Conservation (phyloP, 2,329 filamentous ascomycete species). For the Knufia fluminis region DNA sequence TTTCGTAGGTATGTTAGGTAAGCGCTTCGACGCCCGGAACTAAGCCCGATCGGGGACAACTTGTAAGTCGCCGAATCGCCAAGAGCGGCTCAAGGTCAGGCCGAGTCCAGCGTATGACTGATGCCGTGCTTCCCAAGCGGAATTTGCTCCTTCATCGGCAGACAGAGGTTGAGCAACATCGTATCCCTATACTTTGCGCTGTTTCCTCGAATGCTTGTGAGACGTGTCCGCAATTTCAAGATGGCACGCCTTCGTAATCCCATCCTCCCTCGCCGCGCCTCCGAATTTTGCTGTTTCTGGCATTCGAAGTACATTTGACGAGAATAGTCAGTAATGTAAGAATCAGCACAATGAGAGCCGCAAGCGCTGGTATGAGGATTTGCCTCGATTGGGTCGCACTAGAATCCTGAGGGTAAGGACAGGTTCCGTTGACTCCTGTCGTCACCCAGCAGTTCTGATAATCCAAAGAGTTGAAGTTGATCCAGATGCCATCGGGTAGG, state of each 20-base stretch:
- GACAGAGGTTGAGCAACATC: too few species aligned
- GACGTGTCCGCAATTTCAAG: slow-evolving; percentile 22
- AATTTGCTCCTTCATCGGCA: too few species aligned
- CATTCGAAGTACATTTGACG: slow-evolving; percentile 55
- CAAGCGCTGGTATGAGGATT: slow-evolving; percentile 53
- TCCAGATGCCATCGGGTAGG: slow-evolving; percentile 36
- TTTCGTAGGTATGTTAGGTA: too few species aligned
- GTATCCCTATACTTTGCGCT: too few species aligned
- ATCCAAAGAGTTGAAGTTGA: slow-evolving; percentile 54
- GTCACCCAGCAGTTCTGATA: slow-evolving; percentile 51
- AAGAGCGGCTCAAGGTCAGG: too few species aligned
- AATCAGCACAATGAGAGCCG: slow-evolving; percentile 53
- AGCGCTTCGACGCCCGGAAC: too few species aligned
- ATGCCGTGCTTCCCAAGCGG: too few species aligned
- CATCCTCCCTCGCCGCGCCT: slow-evolving; percentile 47
- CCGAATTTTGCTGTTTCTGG: slow-evolving; percentile 43
- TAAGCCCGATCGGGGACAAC: too few species aligned
- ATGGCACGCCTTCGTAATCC: slow-evolving; percentile 61
- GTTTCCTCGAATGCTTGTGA: not conserved
- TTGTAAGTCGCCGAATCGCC: too few species aligned
- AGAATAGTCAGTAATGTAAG: slow-evolving; percentile 53
- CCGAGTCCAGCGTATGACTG: too few species aligned
- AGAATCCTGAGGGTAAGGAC: slow-evolving; percentile 46
- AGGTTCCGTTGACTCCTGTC: slow-evolving; percentile 46
- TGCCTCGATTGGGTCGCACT: slow-evolving; percentile 37